Conservation (phyloP, 805 yeast species). For the Candida jianshihensis region DNA sequence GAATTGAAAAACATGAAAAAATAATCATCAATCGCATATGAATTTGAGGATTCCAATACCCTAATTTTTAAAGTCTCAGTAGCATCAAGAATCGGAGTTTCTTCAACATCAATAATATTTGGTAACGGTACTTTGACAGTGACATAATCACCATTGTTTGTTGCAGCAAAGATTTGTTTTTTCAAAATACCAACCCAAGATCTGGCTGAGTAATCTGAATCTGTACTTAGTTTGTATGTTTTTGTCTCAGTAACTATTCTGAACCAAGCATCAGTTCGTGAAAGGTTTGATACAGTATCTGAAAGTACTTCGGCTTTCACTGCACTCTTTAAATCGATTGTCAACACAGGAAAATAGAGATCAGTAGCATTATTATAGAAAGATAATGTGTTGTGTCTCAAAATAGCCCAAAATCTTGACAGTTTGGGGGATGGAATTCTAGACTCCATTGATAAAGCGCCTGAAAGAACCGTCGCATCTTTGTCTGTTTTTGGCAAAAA, state of each 20-base stretch:
- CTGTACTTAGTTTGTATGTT: constrained; percentile 64
- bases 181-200: constrained; percentile 74
- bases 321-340: constrained; percentile 66
- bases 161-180: constrained; percentile 68
- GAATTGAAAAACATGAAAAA: constrained; percentile 59
- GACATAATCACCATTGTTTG: constrained; percentile 66
- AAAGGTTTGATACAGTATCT: background rate
- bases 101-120: constrained; percentile 56
- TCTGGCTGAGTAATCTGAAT: constrained; percentile 63
- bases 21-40: constrained; percentile 59
- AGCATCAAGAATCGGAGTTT: constrained; percentile 46
- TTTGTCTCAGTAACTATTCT: constrained; percentile 50
- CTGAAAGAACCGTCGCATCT: constrained; percentile 39
- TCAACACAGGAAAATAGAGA: constrained; percentile 73
- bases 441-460: constrained; percentile 41
- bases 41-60: constrained; percentile 47
- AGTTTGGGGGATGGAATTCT: constrained; percentile 20
- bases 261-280: constrained; percentile 38
- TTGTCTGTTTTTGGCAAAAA: constrained; percentile 54
- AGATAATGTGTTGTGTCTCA: constrained; percentile 61
- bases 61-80: constrained; percentile 54
- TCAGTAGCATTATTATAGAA: constrained; percentile 69
- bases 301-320: constrained; percentile 47
- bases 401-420: constrained; percentile 71
- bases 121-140: constrained; percentile 69